Base-by-base conservation (phyloP, 2,329 filamentous ascomycete species). In the Fulvia fulva region DNA sequence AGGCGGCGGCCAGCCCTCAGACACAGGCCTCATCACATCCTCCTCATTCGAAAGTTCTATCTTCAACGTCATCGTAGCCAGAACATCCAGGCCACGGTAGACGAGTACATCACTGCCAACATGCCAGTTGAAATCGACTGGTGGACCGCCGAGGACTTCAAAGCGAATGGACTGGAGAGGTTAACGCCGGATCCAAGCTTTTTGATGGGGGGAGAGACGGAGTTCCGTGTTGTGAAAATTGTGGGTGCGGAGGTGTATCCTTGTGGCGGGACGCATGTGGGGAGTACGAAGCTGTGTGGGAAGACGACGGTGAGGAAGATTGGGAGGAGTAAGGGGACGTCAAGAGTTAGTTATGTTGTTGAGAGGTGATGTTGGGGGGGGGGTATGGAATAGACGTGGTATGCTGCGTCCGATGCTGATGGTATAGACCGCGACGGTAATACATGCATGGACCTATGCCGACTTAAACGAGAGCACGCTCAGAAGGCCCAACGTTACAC, bases 181-280 rank as follows among this genome's bases (percentile, higher is more conserved):
- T 71, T 86, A 46, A 81, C 84, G n/a, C 82, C 83, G 0, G 78
- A 85, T 60, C 72, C 72, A 25, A 51, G 71, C 74, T 60, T 75
- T 76, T 8, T 73, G 60, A 56, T 55, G 22, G 68, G 62, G 32
- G 68, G 74, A 0, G 81, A 80, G 21, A 81, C 81, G 63, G 85
- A 82, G 70, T 84, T 87, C 32, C 77, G 88, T 6, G 85, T 89
- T 0, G 87, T 90, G 25, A 81, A 83, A 59, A 88, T 91, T 59
- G 81, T 84, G 0, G 87, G 87, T 0, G 81, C 83, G 0, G 88
- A 87, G 65, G 81, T 81, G 26, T 90, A 90, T 75, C 87, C 88
- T 1, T 91, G 88, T 71, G 88, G 88, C 7, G 88, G 88, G 0
- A 91, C 87, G 26, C 88, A 91, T 76, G 87, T 90, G 3, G 76